These are phyloP conservation scores for Saussurea involucrata DNA, from an alignment of 129 eudicot species.

Conservation along the genomic window DNA sequence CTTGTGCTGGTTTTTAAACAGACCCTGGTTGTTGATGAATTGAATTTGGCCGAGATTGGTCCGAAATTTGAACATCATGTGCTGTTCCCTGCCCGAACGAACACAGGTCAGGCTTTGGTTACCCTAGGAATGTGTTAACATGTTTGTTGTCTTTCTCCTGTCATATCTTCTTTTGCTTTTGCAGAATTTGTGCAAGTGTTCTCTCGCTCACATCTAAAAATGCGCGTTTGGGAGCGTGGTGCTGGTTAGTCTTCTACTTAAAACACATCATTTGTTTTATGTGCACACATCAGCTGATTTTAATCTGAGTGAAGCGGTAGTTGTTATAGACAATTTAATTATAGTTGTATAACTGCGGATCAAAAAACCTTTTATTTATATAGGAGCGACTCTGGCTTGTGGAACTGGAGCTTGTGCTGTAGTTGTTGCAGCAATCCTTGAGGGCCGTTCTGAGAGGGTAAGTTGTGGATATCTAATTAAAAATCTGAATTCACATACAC, in stretches of 20 bases:
- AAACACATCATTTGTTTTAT: not conserved
- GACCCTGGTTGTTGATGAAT: slow-evolving; percentile 81
- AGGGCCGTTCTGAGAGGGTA: slow-evolving; percentile 93
- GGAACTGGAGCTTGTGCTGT: slow-evolving; percentile 99
- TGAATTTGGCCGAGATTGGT: slow-evolving; percentile 84
- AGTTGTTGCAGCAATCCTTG: slow-evolving; percentile 98
- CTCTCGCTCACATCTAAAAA: slow-evolving; percentile 83
- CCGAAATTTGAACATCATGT: slow-evolving; percentile 84
- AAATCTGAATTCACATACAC: not conserved
- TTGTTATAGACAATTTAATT: not conserved
- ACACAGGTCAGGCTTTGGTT: slow-evolving; percentile 64
- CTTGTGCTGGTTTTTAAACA: slow-evolving; percentile 35
- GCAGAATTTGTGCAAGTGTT: slow-evolving; percentile 93
- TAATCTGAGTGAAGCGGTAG: not conserved
- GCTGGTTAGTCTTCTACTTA: slow-evolving; percentile 57
- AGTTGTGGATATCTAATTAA: slow-evolving; percentile 9
- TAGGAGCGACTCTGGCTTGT: slow-evolving; percentile 98
- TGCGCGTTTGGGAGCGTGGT: slow-evolving; percentile 99
- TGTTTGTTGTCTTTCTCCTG: not conserved
- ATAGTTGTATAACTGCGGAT: not conserved
- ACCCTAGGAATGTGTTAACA: not conserved
- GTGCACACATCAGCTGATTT: not conserved
- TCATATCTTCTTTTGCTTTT: slow-evolving; percentile 11
- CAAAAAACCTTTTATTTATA: not conserved
- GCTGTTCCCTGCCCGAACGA: slow-evolving; percentile 96